Conservation (phyloP, 495 filamentous ascomycete genomes). For the Podospora didyma region DNA sequence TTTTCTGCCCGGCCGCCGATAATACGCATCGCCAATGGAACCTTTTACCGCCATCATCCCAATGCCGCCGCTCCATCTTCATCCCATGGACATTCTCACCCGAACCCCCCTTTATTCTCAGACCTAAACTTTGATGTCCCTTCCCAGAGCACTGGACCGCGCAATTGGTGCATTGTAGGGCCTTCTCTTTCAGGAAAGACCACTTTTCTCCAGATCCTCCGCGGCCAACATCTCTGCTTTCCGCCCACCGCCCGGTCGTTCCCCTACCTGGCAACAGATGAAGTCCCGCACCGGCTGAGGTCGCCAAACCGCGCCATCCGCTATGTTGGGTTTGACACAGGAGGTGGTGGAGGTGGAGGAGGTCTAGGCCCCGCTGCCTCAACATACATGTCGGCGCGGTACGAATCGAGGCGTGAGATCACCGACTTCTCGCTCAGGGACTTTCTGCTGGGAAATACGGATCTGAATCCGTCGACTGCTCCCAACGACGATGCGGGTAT, state of each 20-base stretch:
- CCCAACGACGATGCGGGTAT: slow-evolving; percentile 43
- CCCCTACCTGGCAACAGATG: slow-evolving; percentile 66
- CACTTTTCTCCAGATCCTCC: slow-evolving; percentile 69
- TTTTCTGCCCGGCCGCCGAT: slow-evolving; percentile 47
- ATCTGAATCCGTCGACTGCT: slow-evolving; percentile 55
- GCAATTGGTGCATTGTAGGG: slow-evolving; percentile 75
- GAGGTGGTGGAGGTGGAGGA: slow-evolving; percentile 36
- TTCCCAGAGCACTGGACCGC: slow-evolving; percentile 33
- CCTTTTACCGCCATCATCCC: slow-evolving; percentile 79
- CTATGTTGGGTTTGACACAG: slow-evolving; percentile 76
- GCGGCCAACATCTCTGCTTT: slow-evolving; percentile 66
- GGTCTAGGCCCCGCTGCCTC: slow-evolving; percentile 45
- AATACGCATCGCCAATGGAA: slow-evolving; percentile 67
- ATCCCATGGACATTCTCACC: too few species aligned
- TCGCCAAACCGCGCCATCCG: slow-evolving; percentile 63
- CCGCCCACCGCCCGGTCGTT: slow-evolving; percentile 70
- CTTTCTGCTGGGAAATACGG: slow-evolving; percentile 72
- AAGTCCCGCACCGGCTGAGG: slow-evolving; percentile 52
- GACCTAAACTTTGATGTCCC: slow-evolving; percentile 63
- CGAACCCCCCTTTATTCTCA: slow-evolving; percentile 67
- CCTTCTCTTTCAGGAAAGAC: slow-evolving; percentile 69
- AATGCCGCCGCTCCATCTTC: neutral
- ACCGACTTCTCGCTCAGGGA: slow-evolving; percentile 81
- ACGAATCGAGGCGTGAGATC: slow-evolving; percentile 81
- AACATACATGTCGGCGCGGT: slow-evolving; percentile 84